Base-by-base conservation (phyloP, 1,284 basidiomycete genomes). In the Pseudozyma flocculosa region DNA sequence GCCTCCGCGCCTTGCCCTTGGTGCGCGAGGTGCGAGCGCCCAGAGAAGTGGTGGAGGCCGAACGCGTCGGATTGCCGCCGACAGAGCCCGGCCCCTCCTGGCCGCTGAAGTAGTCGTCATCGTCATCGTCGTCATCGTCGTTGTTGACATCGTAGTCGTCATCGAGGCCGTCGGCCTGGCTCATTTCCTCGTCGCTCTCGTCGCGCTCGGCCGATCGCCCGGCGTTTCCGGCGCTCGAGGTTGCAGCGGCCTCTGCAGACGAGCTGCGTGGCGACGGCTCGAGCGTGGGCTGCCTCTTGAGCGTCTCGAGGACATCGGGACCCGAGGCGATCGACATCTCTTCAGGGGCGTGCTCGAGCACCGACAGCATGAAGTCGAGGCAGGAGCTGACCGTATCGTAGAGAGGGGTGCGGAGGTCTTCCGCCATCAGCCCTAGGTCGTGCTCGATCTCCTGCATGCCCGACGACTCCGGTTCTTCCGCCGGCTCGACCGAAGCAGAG, bases 361-460 rank as follows among this genome's bases (percentile, higher is more conserved):
- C 90, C 70, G 90, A 86, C 10, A 95, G 84, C 40, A 94, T 80
- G 75, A 90, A 94, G 73, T 92, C 89, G 41, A 93, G 79, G 3
- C 88, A 87, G 67, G 87, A 88, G 8, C 82, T 86, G 41, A 93
- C 83, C 0, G 88, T 89, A 40, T 85, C 82, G 51, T 83, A 81
- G 82, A 94, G 85, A 40, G 84, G 84, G 14, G 88, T 85, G 42
- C 85, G 83, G 19, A 93, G 82, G 37, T 88, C 86, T 3, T 19
- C 19, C 4, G 39, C 19, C 8, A 34, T 11, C 4, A 34, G 32
- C 10, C 11, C 32, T 8, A 34, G 11, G 15, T 34, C 32, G 11
- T 17, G 32, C 15, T 34, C 32, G 32, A 34, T 34, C 32, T 34
- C 32, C 15, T 34, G 32, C 8, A 34, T 9, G 32, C 32, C 32